phyloP scores from a whole-genome alignment of 768 basidiomycete genomes.

The Imleria badia region DNA sequence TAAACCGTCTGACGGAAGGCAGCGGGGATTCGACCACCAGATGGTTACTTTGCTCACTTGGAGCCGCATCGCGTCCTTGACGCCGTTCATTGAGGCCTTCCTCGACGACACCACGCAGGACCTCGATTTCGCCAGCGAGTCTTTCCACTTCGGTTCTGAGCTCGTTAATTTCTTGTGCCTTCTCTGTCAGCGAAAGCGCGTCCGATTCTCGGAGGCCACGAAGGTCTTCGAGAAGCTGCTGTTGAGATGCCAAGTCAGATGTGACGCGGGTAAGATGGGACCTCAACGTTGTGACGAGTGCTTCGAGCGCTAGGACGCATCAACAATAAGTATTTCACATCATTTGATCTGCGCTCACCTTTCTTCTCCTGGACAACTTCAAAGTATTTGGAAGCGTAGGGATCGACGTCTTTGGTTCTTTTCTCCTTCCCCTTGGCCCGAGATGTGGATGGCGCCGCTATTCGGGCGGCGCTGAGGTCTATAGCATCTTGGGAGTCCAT shows the following conservation, averaged over 20 bases:
- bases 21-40: slow-evolving; percentile 3
- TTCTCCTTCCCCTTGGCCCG: slow-evolving; percentile 31
- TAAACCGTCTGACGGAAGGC: slow-evolving; percentile 35
- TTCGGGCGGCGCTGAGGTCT: slow-evolving; percentile 19
- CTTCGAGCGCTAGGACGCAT: slow-evolving; percentile 65
- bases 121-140: slow-evolving; percentile 82
- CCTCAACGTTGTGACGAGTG: slow-evolving; percentile 70
- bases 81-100: slow-evolving; percentile 78
- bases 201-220: slow-evolving; percentile 64
- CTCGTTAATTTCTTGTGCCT: slow-evolving; percentile 62
- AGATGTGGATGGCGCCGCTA: slow-evolving; percentile 17
- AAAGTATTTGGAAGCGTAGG: slow-evolving; percentile 52
- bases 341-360: slow-evolving; percentile 47
- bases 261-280: slow-evolving; percentile 77
- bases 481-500: slow-evolving; percentile 51
- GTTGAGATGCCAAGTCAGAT: slow-evolving; percentile 74
- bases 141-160: slow-evolving; percentile 77
- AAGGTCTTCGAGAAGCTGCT: slow-evolving; percentile 64
- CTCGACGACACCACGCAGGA: slow-evolving; percentile 83
- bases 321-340: slow-evolving; percentile 1
- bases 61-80: slow-evolving; percentile 44
- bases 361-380: slow-evolving; percentile 88
- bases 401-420: slow-evolving; percentile 37
- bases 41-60: slow-evolving; percentile 5
- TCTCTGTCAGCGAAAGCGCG: slow-evolving; percentile 52